Conservation (phyloP, 164 flowering plant species). For the Saururus chinensis region DNA sequence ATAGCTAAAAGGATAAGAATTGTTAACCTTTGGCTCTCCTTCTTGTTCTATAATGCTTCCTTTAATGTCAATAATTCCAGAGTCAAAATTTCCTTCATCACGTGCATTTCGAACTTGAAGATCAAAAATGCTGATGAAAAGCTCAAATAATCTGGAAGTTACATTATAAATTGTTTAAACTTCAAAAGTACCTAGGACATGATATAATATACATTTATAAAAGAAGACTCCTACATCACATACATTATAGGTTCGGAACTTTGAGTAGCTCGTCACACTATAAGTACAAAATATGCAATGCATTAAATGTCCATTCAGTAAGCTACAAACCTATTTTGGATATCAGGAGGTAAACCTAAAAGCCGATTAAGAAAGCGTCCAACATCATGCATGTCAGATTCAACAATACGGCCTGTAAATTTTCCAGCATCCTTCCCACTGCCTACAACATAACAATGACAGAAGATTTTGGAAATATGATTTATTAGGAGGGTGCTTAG, state of each 20-base stretch:
- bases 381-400: conserved; percentile 97
- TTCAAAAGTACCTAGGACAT: neutral
- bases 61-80: conserved; percentile 91
- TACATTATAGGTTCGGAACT: neutral
- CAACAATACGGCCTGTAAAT: conserved; percentile 78
- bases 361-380: conserved; percentile 95
- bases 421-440: conserved; percentile 70
- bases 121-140: conserved; percentile 75
- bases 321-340: conserved; percentile 70
- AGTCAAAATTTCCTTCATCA: conserved; percentile 78
- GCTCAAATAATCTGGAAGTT: conserved; percentile 80
- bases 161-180: neutral
- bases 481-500: too few relatives aligned
- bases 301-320: neutral
- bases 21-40: conserved; percentile 72
- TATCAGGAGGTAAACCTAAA: conserved; percentile 88
- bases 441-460: conserved; percentile 24
- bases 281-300: neutral
- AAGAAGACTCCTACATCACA: neutral
- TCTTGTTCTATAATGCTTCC: conserved; percentile 59
- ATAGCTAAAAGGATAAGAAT: neutral
- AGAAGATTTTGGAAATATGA: neutral
- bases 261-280: too few relatives aligned
- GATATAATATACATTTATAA: neutral
- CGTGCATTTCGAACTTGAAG: conserved; percentile 82